phyloP scores from a whole-genome alignment of 345 rosid genomes.

The Murraya paniculata region DNA sequence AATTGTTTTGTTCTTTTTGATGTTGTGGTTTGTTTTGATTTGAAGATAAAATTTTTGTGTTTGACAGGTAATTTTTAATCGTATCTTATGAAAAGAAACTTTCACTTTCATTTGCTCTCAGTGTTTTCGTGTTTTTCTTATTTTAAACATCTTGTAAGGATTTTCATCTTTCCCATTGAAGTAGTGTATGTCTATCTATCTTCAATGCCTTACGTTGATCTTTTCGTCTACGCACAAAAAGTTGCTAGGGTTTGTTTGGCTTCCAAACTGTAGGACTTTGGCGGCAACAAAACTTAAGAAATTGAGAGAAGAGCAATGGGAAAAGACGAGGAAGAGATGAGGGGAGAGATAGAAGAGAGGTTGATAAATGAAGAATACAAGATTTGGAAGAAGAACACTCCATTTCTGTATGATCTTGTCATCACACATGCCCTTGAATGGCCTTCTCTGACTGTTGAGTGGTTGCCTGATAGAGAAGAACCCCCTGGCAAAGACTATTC shows the following conservation, averaged over 20 bases:
- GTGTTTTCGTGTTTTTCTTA: too few species aligned
- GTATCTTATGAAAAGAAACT: too few species aligned
- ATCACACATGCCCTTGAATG: constrained; percentile 97
- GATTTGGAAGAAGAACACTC: constrained; percentile 99
- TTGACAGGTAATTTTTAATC: too few species aligned
- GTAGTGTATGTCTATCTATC: too few species aligned
- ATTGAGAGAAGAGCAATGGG: constrained; percentile 45
- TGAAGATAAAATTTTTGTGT: too few species aligned
- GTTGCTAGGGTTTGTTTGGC: constrained; percentile 3
- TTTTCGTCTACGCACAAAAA: neutral
- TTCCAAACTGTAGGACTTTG: constrained; percentile 3
- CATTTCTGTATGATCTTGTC: constrained; percentile 92
- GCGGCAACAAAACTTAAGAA: constrained; percentile 20
- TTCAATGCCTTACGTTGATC: too few species aligned
- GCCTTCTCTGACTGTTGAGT: constrained; percentile 98
- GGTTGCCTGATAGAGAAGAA: constrained; percentile 93
- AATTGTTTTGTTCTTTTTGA: too few species aligned
- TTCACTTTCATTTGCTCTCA: too few species aligned
- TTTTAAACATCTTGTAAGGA: too few species aligned
- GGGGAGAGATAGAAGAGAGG: constrained; percentile 93
- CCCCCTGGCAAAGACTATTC: constrained; percentile 95
- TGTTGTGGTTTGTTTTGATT: too few species aligned
- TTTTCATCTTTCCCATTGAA: too few species aligned
- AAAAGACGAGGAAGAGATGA: constrained; percentile 94
- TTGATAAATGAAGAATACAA: constrained; percentile 95